These are phyloP conservation scores for Aspergillus amoenus DNA, from an alignment of 2,329 filamentous ascomycete species.

Conservation along the genomic window DNA sequence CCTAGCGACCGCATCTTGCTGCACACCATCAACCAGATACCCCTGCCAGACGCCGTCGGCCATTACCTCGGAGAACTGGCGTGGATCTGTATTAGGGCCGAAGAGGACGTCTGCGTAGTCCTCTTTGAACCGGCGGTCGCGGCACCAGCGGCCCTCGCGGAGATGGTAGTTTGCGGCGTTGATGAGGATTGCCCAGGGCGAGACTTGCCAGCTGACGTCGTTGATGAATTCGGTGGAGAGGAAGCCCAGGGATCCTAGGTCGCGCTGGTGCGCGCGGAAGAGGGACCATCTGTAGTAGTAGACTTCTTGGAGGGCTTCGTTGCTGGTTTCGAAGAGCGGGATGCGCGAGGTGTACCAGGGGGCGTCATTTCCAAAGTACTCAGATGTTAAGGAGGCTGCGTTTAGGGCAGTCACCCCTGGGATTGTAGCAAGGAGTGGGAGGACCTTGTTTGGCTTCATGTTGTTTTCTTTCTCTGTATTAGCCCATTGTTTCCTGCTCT, in stretches of 20 bases:
- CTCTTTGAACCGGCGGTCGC: conserved; percentile 45
- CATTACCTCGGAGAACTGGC: conserved; percentile 48
- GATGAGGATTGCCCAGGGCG: conserved; percentile 45
- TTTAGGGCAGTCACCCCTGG: neutral
- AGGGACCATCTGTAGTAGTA: conserved; percentile 50
- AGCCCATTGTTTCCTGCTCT: too few species aligned
- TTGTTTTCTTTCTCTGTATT: too few species aligned
- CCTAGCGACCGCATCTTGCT: conserved; percentile 29
- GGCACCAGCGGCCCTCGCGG: conserved; percentile 46
- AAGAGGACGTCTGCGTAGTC: conserved; percentile 47
- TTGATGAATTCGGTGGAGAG: conserved; percentile 49
- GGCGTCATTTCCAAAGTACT: conserved; percentile 20
- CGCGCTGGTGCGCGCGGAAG: conserved; percentile 46
- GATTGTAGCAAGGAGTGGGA: too few species aligned
- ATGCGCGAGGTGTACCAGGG: conserved; percentile 21
- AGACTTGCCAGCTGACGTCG: conserved; percentile 43
- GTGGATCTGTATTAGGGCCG: conserved; percentile 38
- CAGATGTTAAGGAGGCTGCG: neutral
- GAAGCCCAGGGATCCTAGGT: conserved; percentile 43
- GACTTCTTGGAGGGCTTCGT: conserved; percentile 31
- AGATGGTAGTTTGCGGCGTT: conserved; percentile 48
- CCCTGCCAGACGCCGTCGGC: conserved; percentile 39
- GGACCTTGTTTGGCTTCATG: too few species aligned
- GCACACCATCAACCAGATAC: conserved; percentile 45
- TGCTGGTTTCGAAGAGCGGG: conserved; percentile 18